phyloP scores from a whole-genome alignment of 129 eudicot genomes.

The Ambrosia trifida region DNA sequence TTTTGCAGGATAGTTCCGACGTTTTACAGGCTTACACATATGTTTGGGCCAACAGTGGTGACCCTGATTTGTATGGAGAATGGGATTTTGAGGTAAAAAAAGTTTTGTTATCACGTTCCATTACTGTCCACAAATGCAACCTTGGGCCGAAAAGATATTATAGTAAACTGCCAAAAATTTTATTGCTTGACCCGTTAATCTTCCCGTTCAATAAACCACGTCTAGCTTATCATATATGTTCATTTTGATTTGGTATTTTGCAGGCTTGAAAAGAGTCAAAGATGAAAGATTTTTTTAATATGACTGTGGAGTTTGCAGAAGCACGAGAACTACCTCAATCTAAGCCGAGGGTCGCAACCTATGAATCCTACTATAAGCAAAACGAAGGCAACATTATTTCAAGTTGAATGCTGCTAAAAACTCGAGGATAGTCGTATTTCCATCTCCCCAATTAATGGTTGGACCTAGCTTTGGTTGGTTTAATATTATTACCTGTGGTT shows the following conservation, averaged over 20 bases:
- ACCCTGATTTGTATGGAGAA: conserved; percentile 73
- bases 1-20: conserved; percentile 69
- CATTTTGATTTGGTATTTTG: not conserved
- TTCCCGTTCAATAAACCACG: not conserved
- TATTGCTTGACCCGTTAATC: not conserved
- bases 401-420: conserved; percentile 9
- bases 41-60: conserved; percentile 72
- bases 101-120: not conserved
- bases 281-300: conserved; percentile 71
- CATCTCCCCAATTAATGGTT: not conserved
- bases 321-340: conserved; percentile 64
- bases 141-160: not conserved
- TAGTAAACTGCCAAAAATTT: too few relatives aligned
- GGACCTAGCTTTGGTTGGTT: not conserved
- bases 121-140: not conserved
- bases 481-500: conserved; percentile 11
- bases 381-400: conserved; percentile 30
- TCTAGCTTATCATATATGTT: conserved; percentile 4
- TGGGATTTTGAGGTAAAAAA: conserved; percentile 90
- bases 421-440: not conserved
- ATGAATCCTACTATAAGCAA: conserved; percentile 62
- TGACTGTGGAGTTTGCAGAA: conserved; percentile 75
- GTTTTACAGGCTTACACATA: conserved; percentile 57
- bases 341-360: conserved; percentile 68
- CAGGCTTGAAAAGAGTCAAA: conserved; percentile 74